Base-by-base conservation (phyloP, 352 stramenopile species). In the Globisporangium acanthophoron region DNA sequence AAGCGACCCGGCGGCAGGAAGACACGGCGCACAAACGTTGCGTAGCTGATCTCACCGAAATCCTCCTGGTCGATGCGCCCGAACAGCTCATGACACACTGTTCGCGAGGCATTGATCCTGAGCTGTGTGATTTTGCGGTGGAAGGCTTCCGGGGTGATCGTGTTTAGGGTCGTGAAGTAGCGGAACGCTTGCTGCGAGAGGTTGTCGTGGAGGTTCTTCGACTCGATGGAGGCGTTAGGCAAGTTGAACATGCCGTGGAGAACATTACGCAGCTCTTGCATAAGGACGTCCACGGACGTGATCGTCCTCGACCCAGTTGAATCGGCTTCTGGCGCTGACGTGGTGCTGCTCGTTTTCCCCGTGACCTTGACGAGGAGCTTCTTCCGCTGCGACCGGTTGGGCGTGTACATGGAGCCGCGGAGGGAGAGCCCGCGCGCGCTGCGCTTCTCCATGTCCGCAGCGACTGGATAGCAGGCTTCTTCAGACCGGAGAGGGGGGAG, bases 131-230 rank as follows among this genome's bases (percentile, higher is more conserved):
- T 68, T 31, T 84, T 85, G 66, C 76, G 65, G 13, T 87, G 71
- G 52, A 92, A 92, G 3, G 67, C 77, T 54, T 90, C 76, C 4
- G 71, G 65, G 0, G 77, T 83, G 62, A 92, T 90, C 18, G 70
- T 74, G 58, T 88, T 90, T 15, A 74, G 88, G 13, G 77, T 87
- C 45, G 83, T 92, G 60, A 91, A 92, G 61, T 78, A 87, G 12
- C 74, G 74, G 46, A 92, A 92, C 3, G 83, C 83, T 40, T 88
- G 80, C 45, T 78, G 68, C 29, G 64, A 78, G 51, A 71, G 85
- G 52, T 89, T 85, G 18, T 87, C 77, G 51, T 89, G 80, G 11
- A 67, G 54, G 20, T 56, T 83, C 3, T 57, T 70, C 7, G 66
- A 73, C 8, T 65, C 35, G 18, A 83, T 68, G 18, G 41, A 75